Percentiles rank a stretch among this genome's conserved stretches.
Conservation (phyloP, 208 protist species). For the Leishmania lainsoni region DNA sequence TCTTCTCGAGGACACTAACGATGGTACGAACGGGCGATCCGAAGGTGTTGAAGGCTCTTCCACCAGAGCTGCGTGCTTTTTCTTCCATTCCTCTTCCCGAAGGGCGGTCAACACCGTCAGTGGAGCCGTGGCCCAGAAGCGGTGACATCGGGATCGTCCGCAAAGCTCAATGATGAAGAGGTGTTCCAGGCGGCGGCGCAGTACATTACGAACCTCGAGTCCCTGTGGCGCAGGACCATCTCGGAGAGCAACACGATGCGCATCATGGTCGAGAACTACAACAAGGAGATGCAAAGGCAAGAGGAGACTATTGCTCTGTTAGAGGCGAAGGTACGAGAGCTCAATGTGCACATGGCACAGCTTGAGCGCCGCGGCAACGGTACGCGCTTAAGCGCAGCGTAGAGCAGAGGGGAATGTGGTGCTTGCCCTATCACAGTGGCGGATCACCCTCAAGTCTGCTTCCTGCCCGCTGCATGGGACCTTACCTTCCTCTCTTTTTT, state of each 20-base stretch:
- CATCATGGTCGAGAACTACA: conserved; percentile 30
- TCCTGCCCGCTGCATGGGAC: neutral
- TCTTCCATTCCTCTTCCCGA: neutral
- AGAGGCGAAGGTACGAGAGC: conserved; percentile 44
- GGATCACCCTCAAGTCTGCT: neutral
- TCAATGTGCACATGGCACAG: conserved; percentile 39
- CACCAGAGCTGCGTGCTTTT: conserved; percentile 23
- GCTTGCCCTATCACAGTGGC: neutral
- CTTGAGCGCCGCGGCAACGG: conserved; percentile 33
- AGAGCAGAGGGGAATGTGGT: neutral
- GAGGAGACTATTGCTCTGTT: conserved; percentile 44
- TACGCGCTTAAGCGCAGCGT: neutral
- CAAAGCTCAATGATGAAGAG: conserved; percentile 44
- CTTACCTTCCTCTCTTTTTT: neutral
- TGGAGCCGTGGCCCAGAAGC: conserved; percentile 5
- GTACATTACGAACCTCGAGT: conserved; percentile 73
- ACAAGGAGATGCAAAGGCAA: conserved; percentile 42
- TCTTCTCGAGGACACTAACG: conserved; percentile 36
- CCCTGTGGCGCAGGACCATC: conserved; percentile 51
- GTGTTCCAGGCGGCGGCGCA: conserved; percentile 55
- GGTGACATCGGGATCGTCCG: neutral
- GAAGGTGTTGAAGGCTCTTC: conserved; percentile 30
- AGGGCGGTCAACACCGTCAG: conserved; percentile 5
- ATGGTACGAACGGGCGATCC: conserved; percentile 50
- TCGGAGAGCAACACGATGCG: conserved; percentile 50